Conservation (phyloP, 352 stramenopile species). For the Globisporangium spiculum region DNA sequence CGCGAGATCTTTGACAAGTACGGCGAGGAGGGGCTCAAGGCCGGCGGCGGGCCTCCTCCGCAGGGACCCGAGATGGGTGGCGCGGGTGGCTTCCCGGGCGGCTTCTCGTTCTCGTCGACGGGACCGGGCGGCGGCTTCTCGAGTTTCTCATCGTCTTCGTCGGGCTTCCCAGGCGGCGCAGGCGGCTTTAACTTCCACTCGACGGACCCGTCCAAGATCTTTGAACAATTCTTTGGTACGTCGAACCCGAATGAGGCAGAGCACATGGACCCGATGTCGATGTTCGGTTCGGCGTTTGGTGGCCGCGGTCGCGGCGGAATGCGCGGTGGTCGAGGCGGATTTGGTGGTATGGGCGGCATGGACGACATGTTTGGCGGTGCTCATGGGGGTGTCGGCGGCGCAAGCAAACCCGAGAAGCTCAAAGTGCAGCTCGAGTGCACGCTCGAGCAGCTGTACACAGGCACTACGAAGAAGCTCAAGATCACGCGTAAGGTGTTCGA, state of each 20-base stretch:
- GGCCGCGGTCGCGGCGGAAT: conserved; percentile 5
- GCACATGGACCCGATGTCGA: conserved; percentile 66
- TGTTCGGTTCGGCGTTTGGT: conserved; percentile 35
- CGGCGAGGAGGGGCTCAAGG: conserved; percentile 89
- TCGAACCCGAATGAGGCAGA: conserved; percentile 78
- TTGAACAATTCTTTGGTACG: conserved; percentile 90
- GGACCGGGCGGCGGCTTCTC: conserved; percentile 34
- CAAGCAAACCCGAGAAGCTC: conserved; percentile 42
- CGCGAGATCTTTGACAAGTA: conserved; percentile 92
- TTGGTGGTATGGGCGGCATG: conserved; percentile 38
- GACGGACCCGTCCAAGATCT: conserved; percentile 84
- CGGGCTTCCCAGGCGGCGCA: conserved; percentile 50
- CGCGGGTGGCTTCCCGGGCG: conserved; percentile 26
- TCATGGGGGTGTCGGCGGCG: conserved; percentile 32
- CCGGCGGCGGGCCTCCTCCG: conserved; percentile 21
- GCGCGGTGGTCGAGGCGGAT: conserved; percentile 16
- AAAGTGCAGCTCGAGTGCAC: conserved; percentile 90
- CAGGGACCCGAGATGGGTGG: conserved; percentile 14
- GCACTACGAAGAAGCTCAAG: conserved; percentile 91
- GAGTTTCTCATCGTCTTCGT: conserved; percentile 27
- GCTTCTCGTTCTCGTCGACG: conserved; percentile 31
- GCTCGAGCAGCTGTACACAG: conserved; percentile 86
- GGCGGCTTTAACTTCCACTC: conserved; percentile 73
- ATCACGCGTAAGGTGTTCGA: conserved; percentile 92
- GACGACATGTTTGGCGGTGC: conserved; percentile 42